Percentiles rank a stretch among this genome's conserved stretches.
Evolutionary conservation across 2,329 filamentous ascomycete genomes (phyloP).

Genomic region (Aspergillus sp.): DNA sequence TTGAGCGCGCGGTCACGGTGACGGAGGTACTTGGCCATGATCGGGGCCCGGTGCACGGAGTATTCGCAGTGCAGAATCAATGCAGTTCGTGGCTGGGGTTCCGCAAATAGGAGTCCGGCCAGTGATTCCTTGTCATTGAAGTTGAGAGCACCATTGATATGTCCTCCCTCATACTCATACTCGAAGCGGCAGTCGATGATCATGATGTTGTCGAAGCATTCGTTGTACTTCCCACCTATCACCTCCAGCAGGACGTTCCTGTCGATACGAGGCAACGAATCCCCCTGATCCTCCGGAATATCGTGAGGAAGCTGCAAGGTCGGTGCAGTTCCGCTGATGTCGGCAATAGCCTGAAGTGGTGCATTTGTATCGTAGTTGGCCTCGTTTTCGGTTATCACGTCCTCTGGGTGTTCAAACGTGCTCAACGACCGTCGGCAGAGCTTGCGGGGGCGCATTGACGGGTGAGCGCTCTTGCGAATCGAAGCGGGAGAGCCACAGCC

Average conservation of each 20-base stretch:
- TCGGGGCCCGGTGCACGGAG: conserved; percentile 87
- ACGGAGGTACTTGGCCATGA: conserved; percentile 92
- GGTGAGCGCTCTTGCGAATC: conserved; percentile 64
- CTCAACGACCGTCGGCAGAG: conserved; percentile 87
- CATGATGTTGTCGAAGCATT: conserved; percentile 69
- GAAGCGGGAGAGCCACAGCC: conserved; percentile 68
- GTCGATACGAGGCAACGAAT: conserved; percentile 80
- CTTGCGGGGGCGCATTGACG: conserved; percentile 68
- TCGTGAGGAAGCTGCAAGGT: conserved; percentile 76
- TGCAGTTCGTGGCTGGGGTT: conserved; percentile 62
- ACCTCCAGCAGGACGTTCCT: conserved; percentile 76
- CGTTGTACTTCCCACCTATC: conserved; percentile 72
- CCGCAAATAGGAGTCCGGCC: conserved; percentile 66
- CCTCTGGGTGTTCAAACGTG: conserved; percentile 92
- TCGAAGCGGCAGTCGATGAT: conserved; percentile 96
- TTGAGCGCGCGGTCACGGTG: conserved; percentile 81
- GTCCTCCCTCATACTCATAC: conserved; percentile 95
- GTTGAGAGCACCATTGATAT: conserved; percentile 89
- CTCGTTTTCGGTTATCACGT: conserved; percentile 74
- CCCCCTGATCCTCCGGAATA: conserved; percentile 66
- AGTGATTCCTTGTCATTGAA: conserved; percentile 93
- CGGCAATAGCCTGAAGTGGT: conserved; percentile 66
- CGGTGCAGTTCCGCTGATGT: conserved; percentile 74
- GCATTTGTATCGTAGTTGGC: conserved; percentile 48
- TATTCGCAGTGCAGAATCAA: conserved; percentile 98